Evolutionary conservation across 345 rosid genomes (phyloP).

Genomic region (Euphorbia pulcherrima): DNA sequence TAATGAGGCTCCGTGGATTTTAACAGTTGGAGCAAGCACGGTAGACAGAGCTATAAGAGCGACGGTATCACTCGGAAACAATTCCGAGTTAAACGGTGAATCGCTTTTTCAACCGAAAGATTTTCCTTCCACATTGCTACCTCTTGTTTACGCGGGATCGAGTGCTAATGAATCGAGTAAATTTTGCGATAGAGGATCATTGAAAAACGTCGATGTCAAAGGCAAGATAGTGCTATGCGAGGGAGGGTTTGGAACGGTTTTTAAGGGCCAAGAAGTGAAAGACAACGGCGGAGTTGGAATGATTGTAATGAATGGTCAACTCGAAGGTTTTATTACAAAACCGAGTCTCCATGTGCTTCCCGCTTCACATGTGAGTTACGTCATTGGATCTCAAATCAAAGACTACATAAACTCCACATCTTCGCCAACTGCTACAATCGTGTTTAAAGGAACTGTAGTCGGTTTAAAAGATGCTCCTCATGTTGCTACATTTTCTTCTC

Average conservation of each 20-base stretch:
- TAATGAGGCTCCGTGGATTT: conserved; percentile 40
- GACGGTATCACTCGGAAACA: conserved; percentile 34
- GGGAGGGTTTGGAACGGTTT: background rate
- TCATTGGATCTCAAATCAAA: conserved; percentile 3
- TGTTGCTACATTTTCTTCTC: conserved; percentile 15
- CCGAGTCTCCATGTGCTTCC: conserved; percentile 6
- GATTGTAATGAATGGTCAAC: conserved; percentile 15
- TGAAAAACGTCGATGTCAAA: conserved; percentile 2
- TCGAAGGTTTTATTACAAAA: background rate
- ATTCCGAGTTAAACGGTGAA: conserved; percentile 2
- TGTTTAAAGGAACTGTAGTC: conserved; percentile 9
- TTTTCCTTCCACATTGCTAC: conserved; percentile 3
- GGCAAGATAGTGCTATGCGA: conserved; percentile 14
- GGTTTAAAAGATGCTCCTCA: conserved; percentile 12
- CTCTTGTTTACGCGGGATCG: conserved; percentile 15
- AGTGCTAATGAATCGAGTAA: background rate
- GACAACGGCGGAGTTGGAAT: conserved; percentile 14
- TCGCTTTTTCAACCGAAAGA: conserved; percentile 3
- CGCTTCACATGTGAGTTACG: conserved; percentile 17
- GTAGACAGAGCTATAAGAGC: conserved; percentile 22
- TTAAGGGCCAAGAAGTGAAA: conserved; percentile 15
- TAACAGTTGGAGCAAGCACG: conserved; percentile 41
- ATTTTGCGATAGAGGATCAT: conserved; percentile 7
- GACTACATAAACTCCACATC: conserved; percentile 7
- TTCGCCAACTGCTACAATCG: conserved; percentile 4